Evolutionary conservation across 257 asterid genomes (phyloP).

Genomic region (Dorcoceras hygrometricum): DNA sequence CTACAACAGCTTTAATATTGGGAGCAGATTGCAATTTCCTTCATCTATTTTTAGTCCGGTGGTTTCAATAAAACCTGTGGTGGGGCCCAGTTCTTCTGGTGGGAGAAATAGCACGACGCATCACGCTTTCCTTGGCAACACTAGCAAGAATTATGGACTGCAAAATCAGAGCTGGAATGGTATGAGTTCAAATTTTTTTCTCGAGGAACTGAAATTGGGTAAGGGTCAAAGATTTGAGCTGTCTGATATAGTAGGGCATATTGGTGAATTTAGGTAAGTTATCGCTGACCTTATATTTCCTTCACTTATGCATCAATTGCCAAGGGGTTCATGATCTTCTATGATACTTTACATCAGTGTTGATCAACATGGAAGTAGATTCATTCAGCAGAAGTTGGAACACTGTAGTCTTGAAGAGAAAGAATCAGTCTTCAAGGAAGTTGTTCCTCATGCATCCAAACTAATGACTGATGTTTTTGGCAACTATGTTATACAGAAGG

Average conservation of each 20-base stretch:
- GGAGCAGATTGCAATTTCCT: constrained; percentile 28
- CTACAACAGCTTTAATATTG: constrained; percentile 23
- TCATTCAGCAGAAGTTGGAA: constrained; percentile 63
- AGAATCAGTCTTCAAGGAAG: constrained; percentile 48
- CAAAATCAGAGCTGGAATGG: constrained; percentile 32
- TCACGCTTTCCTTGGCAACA: constrained; percentile 26
- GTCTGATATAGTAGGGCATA: constrained; percentile 48
- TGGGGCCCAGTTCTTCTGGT: constrained; percentile 22
- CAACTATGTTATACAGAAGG: constrained; percentile 68
- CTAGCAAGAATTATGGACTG: constrained; percentile 18
- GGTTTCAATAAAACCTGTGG: constrained; percentile 17
- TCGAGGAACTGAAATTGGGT: constrained; percentile 62
- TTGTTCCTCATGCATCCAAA: constrained; percentile 50
- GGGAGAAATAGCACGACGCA: constrained; percentile 25
- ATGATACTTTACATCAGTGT: constrained; percentile 33
- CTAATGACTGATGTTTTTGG: constrained; percentile 66
- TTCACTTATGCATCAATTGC: constrained; percentile 11
- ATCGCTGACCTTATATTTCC: constrained; percentile 10
- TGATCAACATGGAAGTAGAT: constrained; percentile 70
- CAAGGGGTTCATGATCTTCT: constrained; percentile 1
- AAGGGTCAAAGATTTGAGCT: constrained; percentile 52
- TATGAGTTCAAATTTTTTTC: constrained; percentile 36
- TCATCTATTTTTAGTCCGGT: constrained; percentile 21
- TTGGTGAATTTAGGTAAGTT: constrained; percentile 54
- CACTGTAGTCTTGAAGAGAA: constrained; percentile 51